A percentile compares a stretch with the other conserved stretches of the same genome.
Conservation (phyloP, 352 stramenopile genomes). For the Pythium aristosporum region DNA sequence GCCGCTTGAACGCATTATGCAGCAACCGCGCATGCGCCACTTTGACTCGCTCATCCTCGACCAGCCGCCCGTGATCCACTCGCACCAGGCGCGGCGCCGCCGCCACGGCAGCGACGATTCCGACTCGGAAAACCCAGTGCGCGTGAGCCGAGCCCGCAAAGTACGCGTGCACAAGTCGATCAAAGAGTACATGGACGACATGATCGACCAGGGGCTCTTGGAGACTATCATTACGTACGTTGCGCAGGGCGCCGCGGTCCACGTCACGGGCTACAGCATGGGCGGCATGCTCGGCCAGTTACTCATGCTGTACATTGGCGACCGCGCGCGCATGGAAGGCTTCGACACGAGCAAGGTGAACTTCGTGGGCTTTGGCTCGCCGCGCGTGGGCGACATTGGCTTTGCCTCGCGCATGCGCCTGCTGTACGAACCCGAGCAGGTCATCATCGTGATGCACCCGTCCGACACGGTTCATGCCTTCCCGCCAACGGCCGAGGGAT, state of each 20-base stretch:
- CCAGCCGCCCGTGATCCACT: constrained; percentile 46
- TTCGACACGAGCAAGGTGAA: constrained; percentile 80
- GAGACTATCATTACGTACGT: constrained; percentile 78
- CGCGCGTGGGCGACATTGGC: constrained; percentile 72
- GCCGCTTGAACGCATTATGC: constrained; percentile 77
- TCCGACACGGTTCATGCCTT: constrained; percentile 83
- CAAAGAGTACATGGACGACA: constrained; percentile 83
- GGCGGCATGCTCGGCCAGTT: constrained; percentile 79
- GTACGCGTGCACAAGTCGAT: constrained; percentile 81
- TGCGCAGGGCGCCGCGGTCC: constrained; percentile 61
- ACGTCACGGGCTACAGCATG: constrained; percentile 88
- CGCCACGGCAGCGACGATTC: constrained; percentile 59
- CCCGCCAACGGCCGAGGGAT: constrained; percentile 77
- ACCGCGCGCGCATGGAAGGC: constrained; percentile 71
- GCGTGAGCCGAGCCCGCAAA: constrained; percentile 49
- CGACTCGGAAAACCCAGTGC: constrained; percentile 54
- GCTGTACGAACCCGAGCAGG: constrained; percentile 75
- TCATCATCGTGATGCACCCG: constrained; percentile 85
- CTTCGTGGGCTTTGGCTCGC: constrained; percentile 83
- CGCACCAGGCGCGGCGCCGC: constrained; percentile 41
- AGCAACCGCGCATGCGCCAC: constrained; percentile 49
- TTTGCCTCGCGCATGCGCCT: constrained; percentile 73
- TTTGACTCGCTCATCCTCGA: constrained; percentile 76
- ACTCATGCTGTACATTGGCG: constrained; percentile 76
- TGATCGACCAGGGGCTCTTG: constrained; percentile 76